These are phyloP conservation scores for Dictyostelium capitatum DNA, from an alignment of 78 protist genomes.

Conservation along the genomic window DNA sequence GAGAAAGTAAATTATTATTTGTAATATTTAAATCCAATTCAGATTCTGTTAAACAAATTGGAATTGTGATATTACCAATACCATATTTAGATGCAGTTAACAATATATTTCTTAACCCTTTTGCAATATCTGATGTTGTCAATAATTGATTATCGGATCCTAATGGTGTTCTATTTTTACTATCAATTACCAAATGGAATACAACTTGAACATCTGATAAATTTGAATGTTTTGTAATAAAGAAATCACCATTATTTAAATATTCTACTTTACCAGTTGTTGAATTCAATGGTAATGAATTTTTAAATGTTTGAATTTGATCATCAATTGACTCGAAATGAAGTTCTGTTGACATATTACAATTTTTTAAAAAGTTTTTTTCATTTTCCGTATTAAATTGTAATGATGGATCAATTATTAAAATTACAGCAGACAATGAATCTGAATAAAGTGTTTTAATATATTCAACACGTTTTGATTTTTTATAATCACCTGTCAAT, in stretches of 20 bases:
- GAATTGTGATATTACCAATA: constrained; percentile 61
- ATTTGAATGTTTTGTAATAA: constrained; percentile 73
- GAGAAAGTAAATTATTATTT: neutral
- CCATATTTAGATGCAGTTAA: constrained; percentile 75
- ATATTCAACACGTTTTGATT: constrained; percentile 58
- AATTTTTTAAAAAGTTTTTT: constrained; percentile 50
- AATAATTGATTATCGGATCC: constrained; percentile 29
- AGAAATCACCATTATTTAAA: constrained; percentile 67
- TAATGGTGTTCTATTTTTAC: constrained; percentile 64
- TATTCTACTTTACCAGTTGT: neutral
- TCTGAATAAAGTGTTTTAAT: constrained; percentile 59
- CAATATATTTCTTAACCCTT: constrained; percentile 70
- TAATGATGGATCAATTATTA: constrained; percentile 54
- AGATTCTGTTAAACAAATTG: constrained; percentile 65
- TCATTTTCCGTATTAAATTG: constrained; percentile 43
- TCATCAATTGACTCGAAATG: constrained; percentile 66
- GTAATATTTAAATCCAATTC: constrained; percentile 39
- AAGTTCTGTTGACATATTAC: constrained; percentile 76
- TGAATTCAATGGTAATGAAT: neutral
- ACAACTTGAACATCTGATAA: constrained; percentile 79
- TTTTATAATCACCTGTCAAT: constrained; percentile 45
- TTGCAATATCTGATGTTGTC: constrained; percentile 54
- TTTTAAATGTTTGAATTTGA: constrained; percentile 44
- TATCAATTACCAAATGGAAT: constrained; percentile 64
- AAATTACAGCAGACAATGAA: constrained; percentile 64